A percentile compares a stretch with the other conserved stretches of the same genome.
Conservation (phyloP, 148 eudicot species). For the Fagopyrum homotropicum region DNA sequence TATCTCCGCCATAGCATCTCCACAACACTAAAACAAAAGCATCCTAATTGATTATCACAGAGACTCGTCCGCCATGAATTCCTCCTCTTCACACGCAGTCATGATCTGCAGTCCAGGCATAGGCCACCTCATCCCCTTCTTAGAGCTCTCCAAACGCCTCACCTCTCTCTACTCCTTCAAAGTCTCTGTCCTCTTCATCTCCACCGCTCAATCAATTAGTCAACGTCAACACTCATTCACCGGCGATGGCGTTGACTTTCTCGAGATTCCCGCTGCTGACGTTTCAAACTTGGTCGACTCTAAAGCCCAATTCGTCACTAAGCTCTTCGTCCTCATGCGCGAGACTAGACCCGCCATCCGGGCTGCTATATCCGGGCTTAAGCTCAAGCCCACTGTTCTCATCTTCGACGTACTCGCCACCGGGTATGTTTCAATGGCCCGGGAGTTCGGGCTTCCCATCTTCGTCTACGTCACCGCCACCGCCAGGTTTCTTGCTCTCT, state of each 20-base stretch:
- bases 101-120: conserved; percentile 19
- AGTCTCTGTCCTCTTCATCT: conserved; percentile 14
- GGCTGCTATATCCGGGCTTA: conserved; percentile 17
- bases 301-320: conserved; percentile 23
- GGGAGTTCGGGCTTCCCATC: conserved; percentile 16
- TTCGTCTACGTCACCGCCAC: conserved; percentile 19
- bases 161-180: neutral
- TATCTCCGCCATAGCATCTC: too few relatives aligned
- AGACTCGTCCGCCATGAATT: too few relatives aligned
- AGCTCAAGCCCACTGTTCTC: conserved; percentile 12
- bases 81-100: conserved; percentile 2
- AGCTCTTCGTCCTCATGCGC: conserved; percentile 27
- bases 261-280: conserved; percentile 33
- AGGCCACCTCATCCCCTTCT: conserved; percentile 18
- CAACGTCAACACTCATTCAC: neutral
- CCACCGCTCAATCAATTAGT: neutral
- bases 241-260: neutral
- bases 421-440: conserved; percentile 18
- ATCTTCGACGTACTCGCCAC: conserved; percentile 24
- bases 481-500: conserved; percentile 24
- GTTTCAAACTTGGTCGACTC: conserved; percentile 26
- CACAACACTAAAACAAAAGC: too few relatives aligned
- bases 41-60: too few relatives aligned
- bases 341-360: conserved; percentile 23
- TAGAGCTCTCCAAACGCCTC: conserved; percentile 18